Percentiles rank a stretch among this genome's conserved stretches.
Conservation (phyloP, 768 basidiomycete genomes). For the Rhodotorula diobovata region DNA sequence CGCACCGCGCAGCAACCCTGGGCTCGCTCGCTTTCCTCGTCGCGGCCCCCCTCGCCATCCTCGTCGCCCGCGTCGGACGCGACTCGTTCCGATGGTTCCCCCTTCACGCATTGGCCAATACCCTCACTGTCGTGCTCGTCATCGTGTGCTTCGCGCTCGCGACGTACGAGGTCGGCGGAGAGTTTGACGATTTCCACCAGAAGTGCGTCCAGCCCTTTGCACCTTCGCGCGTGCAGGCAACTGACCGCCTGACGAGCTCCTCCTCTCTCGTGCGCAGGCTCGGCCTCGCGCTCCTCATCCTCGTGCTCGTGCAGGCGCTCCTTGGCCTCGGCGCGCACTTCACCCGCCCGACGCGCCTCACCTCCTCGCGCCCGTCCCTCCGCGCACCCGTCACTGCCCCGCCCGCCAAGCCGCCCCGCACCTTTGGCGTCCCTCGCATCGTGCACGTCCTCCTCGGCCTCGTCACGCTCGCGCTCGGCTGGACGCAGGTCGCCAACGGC, state of each 20-base stretch:
- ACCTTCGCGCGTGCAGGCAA: too few species aligned
- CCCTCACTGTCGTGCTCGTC: background rate
- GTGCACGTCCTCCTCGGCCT: constrained; percentile 10
- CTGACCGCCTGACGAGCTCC: background rate
- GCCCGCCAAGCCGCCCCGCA: background rate
- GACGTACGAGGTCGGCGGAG: background rate
- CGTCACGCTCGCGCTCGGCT: constrained; percentile 1
- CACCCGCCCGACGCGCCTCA: background rate
- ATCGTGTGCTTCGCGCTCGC: constrained; percentile 7
- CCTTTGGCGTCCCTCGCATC: background rate
- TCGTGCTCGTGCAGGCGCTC: constrained; percentile 6
- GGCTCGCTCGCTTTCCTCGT: background rate
- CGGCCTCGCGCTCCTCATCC: constrained; percentile 14
- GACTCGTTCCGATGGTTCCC: background rate
- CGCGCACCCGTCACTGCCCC: background rate
- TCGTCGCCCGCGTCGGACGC: constrained; percentile 1
- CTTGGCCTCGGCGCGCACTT: constrained; percentile 11
- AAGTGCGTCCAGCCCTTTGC: background rate
- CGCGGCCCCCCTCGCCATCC: background rate
- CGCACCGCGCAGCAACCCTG: background rate
- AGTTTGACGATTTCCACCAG: background rate
- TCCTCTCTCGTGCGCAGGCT: background rate
- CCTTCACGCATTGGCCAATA: background rate
- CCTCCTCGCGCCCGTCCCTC: background rate
- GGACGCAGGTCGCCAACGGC: background rate